phyloP scores from a whole-genome alignment of 164 flowering plant species.

The Brasenia schreberi region DNA sequence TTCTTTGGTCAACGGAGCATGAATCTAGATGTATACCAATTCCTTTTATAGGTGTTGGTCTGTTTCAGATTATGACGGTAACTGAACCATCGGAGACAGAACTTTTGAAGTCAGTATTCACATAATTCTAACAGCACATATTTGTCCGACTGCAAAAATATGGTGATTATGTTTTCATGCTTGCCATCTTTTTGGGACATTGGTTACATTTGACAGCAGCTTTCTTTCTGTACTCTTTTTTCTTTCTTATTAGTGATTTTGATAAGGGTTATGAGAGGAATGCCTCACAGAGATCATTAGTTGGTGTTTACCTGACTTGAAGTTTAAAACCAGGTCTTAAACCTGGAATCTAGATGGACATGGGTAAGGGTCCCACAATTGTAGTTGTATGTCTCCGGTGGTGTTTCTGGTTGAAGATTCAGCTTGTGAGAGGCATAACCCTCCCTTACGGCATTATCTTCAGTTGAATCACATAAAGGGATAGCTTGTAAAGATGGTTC shows the following conservation, averaged over 20 bases:
- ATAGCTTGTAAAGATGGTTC: constrained; percentile 19
- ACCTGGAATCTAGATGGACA: background rate
- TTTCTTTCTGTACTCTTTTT: no score
- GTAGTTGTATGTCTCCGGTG: background rate
- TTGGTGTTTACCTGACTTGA: background rate
- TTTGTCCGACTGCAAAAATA: background rate
- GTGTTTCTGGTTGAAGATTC: constrained; percentile 28
- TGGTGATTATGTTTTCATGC: background rate
- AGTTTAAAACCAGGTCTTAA: background rate
- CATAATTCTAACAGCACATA: background rate
- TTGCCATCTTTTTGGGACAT: background rate
- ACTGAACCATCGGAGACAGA: no score
- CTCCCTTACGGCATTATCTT: constrained; percentile 22
- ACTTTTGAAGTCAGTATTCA: background rate
- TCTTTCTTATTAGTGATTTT: constrained; percentile 14
- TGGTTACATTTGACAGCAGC: background rate
- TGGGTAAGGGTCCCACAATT: background rate
- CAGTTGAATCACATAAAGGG: constrained; percentile 27
- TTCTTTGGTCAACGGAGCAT: constrained; percentile 66
- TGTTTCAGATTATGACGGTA: no score
- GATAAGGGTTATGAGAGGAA: constrained; percentile 24
- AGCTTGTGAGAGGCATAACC: constrained; percentile 23
- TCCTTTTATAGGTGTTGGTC: constrained; percentile 6
- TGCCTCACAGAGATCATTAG: constrained; percentile 18
- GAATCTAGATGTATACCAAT: constrained; percentile 37